Evolutionary conservation across 2,329 filamentous ascomycete genomes (phyloP).

Genomic region (Ceratocystis lukuohia): DNA sequence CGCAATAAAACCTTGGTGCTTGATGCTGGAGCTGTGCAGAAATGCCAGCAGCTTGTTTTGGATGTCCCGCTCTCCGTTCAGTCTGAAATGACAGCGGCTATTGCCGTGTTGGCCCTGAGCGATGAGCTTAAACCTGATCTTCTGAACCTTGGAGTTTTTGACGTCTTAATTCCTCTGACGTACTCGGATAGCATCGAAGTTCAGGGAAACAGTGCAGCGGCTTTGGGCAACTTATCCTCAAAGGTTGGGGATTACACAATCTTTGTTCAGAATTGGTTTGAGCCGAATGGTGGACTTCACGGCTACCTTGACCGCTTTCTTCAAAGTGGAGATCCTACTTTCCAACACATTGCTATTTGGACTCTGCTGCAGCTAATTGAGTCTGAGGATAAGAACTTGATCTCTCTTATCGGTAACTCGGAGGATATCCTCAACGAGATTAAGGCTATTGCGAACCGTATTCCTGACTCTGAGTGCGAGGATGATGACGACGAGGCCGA

Average conservation of each 20-base stretch:
- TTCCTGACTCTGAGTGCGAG: constrained; percentile 51
- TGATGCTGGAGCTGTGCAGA: constrained; percentile 91
- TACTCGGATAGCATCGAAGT: constrained; percentile 95
- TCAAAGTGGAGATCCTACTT: constrained; percentile 86
- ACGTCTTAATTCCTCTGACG: constrained; percentile 88
- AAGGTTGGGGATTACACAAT: constrained; percentile 97
- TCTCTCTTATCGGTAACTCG: constrained; percentile 75
- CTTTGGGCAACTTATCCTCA: constrained; percentile 86
- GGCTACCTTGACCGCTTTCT: constrained; percentile 90
- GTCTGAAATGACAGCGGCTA: constrained; percentile 98
- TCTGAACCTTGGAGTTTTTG: constrained; percentile 83
- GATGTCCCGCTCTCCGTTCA: constrained; percentile 89
- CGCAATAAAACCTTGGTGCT: constrained; percentile 96
- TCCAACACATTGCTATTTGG: constrained; percentile 99
- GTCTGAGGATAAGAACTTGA: constrained; percentile 81
- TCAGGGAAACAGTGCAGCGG: constrained; percentile 93
- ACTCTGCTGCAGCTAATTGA: constrained; percentile 90
- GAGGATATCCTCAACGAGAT: constrained; percentile 89
- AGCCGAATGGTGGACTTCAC: constrained; percentile 87
- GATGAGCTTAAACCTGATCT: constrained; percentile 91
- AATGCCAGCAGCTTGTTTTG: constrained; percentile 93
- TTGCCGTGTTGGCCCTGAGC: constrained; percentile 86
- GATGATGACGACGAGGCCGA: constrained; percentile 87
- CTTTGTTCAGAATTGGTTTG: constrained; percentile 86
- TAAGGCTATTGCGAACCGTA: constrained; percentile 76